Conservation (phyloP, 2,329 filamentous ascomycete genomes). For the Cladosporium velox region DNA sequence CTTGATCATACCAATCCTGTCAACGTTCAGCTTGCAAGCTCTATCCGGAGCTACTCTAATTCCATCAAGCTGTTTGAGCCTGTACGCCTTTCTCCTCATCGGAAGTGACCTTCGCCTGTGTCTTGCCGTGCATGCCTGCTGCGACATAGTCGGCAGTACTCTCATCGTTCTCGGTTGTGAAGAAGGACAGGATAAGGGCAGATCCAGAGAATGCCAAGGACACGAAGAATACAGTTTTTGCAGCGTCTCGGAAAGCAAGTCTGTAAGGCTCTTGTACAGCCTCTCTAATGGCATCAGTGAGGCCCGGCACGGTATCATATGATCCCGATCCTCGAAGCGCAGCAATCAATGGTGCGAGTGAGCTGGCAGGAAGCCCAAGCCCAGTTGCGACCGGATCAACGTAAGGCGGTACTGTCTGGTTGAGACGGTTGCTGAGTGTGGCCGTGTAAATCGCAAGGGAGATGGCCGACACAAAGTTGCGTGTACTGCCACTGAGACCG, state of each 20-base stretch:
- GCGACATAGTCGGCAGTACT: constrained; percentile 31
- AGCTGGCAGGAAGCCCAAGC: constrained; percentile 26
- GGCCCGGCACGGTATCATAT: constrained; percentile 25
- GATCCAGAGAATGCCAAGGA: constrained; percentile 30
- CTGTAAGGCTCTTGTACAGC: constrained; percentile 30
- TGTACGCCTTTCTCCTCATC: not conserved
- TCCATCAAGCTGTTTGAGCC: not conserved
- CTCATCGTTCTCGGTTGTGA: constrained; percentile 32
- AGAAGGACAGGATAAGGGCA: constrained; percentile 30
- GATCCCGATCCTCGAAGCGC: constrained; percentile 26
- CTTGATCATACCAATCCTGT: too few species aligned
- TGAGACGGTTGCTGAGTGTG: constrained; percentile 29
- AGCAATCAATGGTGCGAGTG: constrained; percentile 22
- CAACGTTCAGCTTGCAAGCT: not conserved
- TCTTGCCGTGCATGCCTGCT: constrained; percentile 27
- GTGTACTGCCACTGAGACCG: constrained; percentile 28
- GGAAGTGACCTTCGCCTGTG: constrained; percentile 23
- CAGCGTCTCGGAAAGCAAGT: constrained; percentile 26
- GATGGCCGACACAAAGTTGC: constrained; percentile 31
- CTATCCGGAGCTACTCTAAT: not conserved
- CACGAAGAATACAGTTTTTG: constrained; percentile 30
- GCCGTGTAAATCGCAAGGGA: constrained; percentile 30
- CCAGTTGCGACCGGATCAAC: constrained; percentile 26
- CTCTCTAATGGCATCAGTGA: constrained; percentile 27
- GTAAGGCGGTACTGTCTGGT: constrained; percentile 24